phyloP scores from a whole-genome alignment of 805 yeast genomes.

The Wickerhamomyces canadensis region DNA sequence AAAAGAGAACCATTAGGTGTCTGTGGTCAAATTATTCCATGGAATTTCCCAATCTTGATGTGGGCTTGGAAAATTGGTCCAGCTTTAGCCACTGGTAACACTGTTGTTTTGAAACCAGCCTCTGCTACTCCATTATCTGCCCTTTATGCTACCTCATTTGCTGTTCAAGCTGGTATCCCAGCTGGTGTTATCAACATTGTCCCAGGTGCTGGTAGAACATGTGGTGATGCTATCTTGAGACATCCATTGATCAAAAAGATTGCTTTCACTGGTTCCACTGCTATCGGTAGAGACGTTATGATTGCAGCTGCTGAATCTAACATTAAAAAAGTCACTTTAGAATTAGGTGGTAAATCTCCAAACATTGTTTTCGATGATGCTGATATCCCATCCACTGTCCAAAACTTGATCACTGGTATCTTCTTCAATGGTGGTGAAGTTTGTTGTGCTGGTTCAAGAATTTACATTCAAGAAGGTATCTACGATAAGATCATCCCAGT shows the following conservation, averaged over 20 bases:
- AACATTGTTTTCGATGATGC: constrained; percentile 79
- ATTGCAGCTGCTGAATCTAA: constrained; percentile 64
- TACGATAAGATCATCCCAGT: constrained; percentile 61
- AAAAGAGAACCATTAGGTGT: constrained; percentile 91
- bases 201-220: constrained; percentile 80
- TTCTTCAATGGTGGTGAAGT: constrained; percentile 89
- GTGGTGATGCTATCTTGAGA: constrained; percentile 73
- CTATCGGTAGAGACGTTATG: constrained; percentile 73
- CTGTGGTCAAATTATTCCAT: constrained; percentile 92
- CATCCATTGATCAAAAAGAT: constrained; percentile 84
- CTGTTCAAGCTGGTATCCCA: constrained; percentile 83
- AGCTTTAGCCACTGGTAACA: constrained; percentile 86
- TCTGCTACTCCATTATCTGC: constrained; percentile 91
- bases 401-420: constrained; percentile 67
- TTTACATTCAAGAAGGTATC: constrained; percentile 70
- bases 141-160: constrained; percentile 61
- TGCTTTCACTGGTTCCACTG: constrained; percentile 95
- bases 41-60: constrained; percentile 96
- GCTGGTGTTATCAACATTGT: constrained; percentile 86
- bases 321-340: constrained; percentile 76
- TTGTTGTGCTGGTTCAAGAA: constrained; percentile 89
- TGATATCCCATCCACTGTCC: constrained; percentile 58
- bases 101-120: constrained; percentile 83
- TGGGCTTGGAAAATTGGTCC: constrained; percentile 95
- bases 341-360: constrained; percentile 89